phyloP scores from a whole-genome alignment of 179 eudicot species.

The Drosera spatulata region DNA sequence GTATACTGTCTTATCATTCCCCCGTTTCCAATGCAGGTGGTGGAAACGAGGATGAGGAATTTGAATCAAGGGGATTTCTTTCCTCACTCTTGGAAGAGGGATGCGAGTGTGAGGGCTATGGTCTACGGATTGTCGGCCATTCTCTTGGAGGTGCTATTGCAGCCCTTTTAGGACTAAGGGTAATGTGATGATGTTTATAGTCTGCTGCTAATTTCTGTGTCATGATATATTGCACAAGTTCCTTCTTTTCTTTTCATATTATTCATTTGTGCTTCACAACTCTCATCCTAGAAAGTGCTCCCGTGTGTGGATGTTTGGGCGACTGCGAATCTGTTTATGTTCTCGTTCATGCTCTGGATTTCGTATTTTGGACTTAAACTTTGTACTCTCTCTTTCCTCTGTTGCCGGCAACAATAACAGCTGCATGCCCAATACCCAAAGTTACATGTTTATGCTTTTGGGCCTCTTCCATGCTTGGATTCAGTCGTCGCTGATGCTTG shows the following conservation, averaged over 20 bases:
- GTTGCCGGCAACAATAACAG: slow-evolving; percentile 16
- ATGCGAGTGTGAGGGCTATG: slow-evolving; percentile 69
- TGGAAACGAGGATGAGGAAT: slow-evolving; percentile 17
- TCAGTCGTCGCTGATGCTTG: slow-evolving; percentile 53
- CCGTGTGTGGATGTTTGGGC: too few relatives aligned
- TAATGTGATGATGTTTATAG: slow-evolving; percentile 4
- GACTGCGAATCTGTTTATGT: too few relatives aligned
- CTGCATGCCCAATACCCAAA: slow-evolving; percentile 36
- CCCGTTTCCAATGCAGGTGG: slow-evolving; percentile 9
- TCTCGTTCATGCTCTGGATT: too few relatives aligned
- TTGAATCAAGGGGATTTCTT: slow-evolving; percentile 47
- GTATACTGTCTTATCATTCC: not conserved
- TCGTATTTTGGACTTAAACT: too few relatives aligned
- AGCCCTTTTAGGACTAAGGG: slow-evolving; percentile 57
- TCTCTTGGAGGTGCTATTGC: slow-evolving; percentile 84
- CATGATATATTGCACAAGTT: too few relatives aligned
- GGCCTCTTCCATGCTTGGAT: slow-evolving; percentile 84
- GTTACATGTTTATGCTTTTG: slow-evolving; percentile 60
- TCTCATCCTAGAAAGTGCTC: too few relatives aligned
- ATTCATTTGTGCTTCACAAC: too few relatives aligned
- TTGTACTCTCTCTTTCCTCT: not conserved
- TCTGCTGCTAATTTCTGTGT: too few relatives aligned
- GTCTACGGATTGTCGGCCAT: slow-evolving; percentile 58
- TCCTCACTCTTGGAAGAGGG: slow-evolving; percentile 54
- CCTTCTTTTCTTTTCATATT: too few relatives aligned